phyloP scores from a whole-genome alignment of 768 basidiomycete genomes.

The Guyanaporus albipodus region DNA sequence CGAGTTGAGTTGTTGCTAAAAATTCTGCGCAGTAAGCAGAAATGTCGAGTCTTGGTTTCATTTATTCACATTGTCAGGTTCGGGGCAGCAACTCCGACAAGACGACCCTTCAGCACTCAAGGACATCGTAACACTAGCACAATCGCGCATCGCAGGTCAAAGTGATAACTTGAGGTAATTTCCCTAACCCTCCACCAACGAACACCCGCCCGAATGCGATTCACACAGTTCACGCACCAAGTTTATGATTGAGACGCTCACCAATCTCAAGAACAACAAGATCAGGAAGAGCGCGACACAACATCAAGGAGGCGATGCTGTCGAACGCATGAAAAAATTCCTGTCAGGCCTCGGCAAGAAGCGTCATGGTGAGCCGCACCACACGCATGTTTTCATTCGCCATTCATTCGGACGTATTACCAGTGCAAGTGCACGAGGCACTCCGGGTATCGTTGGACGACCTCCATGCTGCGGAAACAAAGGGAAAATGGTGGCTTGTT shows the following conservation, averaged over 20 bases:
- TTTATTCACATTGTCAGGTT: slow-evolving; percentile 49
- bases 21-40: slow-evolving; percentile 66
- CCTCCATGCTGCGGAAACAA: slow-evolving; percentile 74
- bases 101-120: slow-evolving; percentile 92
- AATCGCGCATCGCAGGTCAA: slow-evolving; percentile 57
- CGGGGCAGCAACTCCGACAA: slow-evolving; percentile 84
- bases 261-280: slow-evolving; percentile 91
- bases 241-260: slow-evolving; percentile 94
- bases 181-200: background rate
- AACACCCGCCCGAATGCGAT: slow-evolving; percentile 1
- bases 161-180: slow-evolving; percentile 49
- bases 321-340: slow-evolving; percentile 87
- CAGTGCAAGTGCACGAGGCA: slow-evolving; percentile 81
- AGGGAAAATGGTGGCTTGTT: slow-evolving; percentile 98
- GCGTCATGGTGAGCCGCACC: slow-evolving; percentile 49
- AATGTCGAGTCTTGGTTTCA: background rate
- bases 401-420: background rate
- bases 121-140: slow-evolving; percentile 83
- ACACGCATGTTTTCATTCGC: background rate
- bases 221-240: slow-evolving; percentile 75
- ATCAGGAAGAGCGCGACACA: slow-evolving; percentile 59
- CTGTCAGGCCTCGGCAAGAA: slow-evolving; percentile 72
- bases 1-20: slow-evolving; percentile 85
- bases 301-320: slow-evolving; percentile 70
- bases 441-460: slow-evolving; percentile 84